These are phyloP conservation scores for Hansenula lynferdii DNA, from an alignment of 1,139 yeast genomes.

Conservation along the genomic window DNA sequence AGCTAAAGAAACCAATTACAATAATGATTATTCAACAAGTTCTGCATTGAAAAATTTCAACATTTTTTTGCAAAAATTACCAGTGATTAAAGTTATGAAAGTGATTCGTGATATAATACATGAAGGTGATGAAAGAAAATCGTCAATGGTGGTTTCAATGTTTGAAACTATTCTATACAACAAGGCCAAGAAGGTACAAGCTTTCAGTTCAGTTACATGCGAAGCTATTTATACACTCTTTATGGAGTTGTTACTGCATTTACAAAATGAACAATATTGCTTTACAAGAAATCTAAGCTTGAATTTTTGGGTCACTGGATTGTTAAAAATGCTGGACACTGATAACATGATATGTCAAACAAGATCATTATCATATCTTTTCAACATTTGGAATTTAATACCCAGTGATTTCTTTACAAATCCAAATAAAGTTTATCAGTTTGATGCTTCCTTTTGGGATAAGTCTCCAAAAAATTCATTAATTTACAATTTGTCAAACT, in stretches of 20 bases:
- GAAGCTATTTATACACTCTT: slow-evolving; percentile 40
- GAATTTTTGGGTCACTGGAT: slow-evolving; percentile 71
- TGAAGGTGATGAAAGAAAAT: slow-evolving; percentile 18
- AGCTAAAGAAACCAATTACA: slow-evolving; percentile 6
- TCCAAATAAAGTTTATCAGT: slow-evolving; percentile 1
- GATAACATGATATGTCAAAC: slow-evolving; percentile 61
- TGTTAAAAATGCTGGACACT: slow-evolving; percentile 53
- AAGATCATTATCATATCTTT: slow-evolving; percentile 60
- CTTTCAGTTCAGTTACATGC: slow-evolving; percentile 37
- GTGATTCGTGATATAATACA: slow-evolving; percentile 25
- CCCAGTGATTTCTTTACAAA: slow-evolving; percentile 34
- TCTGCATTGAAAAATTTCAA: slow-evolving; percentile 14
- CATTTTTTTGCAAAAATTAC: slow-evolving; percentile 27
- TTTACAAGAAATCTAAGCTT: slow-evolving; percentile 44
- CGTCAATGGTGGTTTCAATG: slow-evolving; percentile 3
- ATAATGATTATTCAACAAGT: slow-evolving; percentile 5
- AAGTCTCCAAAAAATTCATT: slow-evolving; percentile 9
- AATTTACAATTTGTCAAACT: slow-evolving; percentile 12
- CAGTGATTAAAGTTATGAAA: slow-evolving; percentile 28
- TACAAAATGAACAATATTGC: slow-evolving; percentile 12
- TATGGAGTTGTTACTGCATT: slow-evolving; percentile 11
- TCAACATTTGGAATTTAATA: slow-evolving; percentile 71
- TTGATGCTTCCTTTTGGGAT: slow-evolving; percentile 10
- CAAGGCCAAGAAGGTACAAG: slow-evolving; percentile 28
- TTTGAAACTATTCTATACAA: slow-evolving; percentile 32